Conservation (phyloP, 1,284 basidiomycete species). For the Waitea zeae region DNA sequence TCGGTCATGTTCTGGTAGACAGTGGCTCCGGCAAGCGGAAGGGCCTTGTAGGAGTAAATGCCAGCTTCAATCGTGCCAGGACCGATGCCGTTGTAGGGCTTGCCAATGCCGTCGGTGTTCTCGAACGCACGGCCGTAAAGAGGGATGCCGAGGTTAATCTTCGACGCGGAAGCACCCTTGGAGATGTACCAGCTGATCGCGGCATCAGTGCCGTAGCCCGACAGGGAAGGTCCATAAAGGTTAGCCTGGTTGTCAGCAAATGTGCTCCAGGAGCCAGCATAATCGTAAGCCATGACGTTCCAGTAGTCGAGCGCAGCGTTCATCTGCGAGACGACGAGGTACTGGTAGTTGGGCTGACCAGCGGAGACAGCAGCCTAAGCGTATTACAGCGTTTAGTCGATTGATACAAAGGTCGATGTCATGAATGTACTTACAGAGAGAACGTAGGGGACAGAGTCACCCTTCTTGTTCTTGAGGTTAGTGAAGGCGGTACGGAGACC, state of each 20-base stretch:
- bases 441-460: conserved; percentile 39
- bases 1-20: conserved; percentile 58
- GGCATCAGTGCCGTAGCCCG: conserved; percentile 50
- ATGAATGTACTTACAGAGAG: conserved; percentile 22
- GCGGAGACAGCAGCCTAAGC: conserved; percentile 31
- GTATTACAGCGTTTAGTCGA: no score
- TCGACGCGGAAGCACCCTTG: conserved; percentile 51
- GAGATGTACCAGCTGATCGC: conserved; percentile 51
- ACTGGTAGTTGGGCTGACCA: conserved; percentile 48
- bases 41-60: conserved; percentile 59
- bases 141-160: conserved; percentile 68
- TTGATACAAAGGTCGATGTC: background rate
- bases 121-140: conserved; percentile 78
- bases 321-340: conserved; percentile 57
- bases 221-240: conserved; percentile 47
- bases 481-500: conserved; percentile 38
- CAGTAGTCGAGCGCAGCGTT: conserved; percentile 63
- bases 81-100: conserved; percentile 62
- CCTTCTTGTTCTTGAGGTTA: conserved; percentile 30
- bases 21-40: conserved; percentile 19
- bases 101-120: conserved; percentile 58
- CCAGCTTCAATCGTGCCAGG: conserved; percentile 56
- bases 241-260: conserved; percentile 48
- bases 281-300: conserved; percentile 88
- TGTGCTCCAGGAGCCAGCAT: conserved; percentile 52